Evolutionary conservation across 176 grass and related monocot species (phyloP).

Genomic region (Olyra latifolia): DNA sequence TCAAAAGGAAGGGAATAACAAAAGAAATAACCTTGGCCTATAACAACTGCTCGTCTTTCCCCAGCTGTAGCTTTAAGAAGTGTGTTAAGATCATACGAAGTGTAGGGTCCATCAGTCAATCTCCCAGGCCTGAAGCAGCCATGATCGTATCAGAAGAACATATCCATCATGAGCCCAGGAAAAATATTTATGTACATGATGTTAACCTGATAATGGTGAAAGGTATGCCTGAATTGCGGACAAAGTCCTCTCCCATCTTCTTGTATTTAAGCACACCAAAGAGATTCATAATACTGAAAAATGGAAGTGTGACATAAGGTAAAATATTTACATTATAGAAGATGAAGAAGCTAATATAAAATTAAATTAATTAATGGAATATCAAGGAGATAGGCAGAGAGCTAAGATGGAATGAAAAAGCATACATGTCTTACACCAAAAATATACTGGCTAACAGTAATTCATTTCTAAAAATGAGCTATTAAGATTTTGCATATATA

Average conservation of each 20-base stretch:
- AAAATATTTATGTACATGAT: not conserved
- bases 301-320: constrained; percentile 10
- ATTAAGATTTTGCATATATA: not conserved
- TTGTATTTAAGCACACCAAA: constrained; percentile 98
- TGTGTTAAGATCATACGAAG: constrained; percentile 98
- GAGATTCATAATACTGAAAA: constrained; percentile 87
- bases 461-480: constrained; percentile 2
- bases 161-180: not conserved
- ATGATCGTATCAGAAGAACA: constrained; percentile 26
- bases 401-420: not conserved
- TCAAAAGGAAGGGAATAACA: not conserved
- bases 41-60: constrained; percentile 77
- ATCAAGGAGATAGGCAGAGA: not conserved
- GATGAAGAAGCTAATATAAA: not conserved
- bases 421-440: not conserved
- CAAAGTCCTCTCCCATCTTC: constrained; percentile 93
- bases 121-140: constrained; percentile 62
- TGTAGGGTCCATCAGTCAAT: constrained; percentile 97
- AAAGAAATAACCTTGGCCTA: constrained; percentile 70
- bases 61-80: constrained; percentile 94
- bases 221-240: constrained; percentile 70
- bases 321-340: not conserved
- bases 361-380: not conserved
- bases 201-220: constrained; percentile 89
- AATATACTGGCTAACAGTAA: not conserved